phyloP scores from a whole-genome alignment of 1,284 basidiomycete genomes.

The Apiotrichum gracile region DNA sequence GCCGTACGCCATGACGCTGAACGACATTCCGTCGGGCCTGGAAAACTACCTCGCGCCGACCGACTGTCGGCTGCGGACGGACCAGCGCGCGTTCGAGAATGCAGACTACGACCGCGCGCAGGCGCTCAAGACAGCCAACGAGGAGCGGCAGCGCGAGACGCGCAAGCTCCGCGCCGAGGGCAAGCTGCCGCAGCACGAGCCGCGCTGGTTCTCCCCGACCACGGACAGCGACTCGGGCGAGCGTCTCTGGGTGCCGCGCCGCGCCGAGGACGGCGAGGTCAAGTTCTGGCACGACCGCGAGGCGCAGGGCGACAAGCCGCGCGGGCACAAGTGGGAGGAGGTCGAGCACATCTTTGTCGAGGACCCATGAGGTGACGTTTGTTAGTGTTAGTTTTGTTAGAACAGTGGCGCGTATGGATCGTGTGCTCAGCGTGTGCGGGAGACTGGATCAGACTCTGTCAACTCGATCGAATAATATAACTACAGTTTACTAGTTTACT shows the following conservation, averaged over 20 bases:
- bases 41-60: constrained; percentile 76
- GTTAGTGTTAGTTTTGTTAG: not conserved
- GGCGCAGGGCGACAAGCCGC: constrained; percentile 54
- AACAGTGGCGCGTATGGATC: not conserved
- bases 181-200: constrained; percentile 62
- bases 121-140: constrained; percentile 73
- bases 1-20: constrained; percentile 83
- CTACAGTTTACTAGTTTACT: not conserved
- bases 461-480: no score
- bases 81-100: constrained; percentile 90
- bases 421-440: not conserved
- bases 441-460: not conserved
- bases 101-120: constrained; percentile 90
- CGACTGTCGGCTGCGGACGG: constrained; percentile 87
- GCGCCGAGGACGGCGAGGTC: constrained; percentile 53
- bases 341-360: constrained; percentile 68
- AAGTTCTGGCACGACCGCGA: constrained; percentile 83
- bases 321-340: constrained; percentile 57
- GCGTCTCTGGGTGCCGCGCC: constrained; percentile 70
- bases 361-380: not conserved
- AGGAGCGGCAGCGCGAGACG: constrained; percentile 78
- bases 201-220: constrained; percentile 73
- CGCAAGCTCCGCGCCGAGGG: constrained; percentile 73
- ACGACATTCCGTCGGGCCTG: constrained; percentile 52
- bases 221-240: constrained; percentile 81